phyloP scores from a whole-genome alignment of 1,284 basidiomycete species.

The Cerrena zonata region DNA sequence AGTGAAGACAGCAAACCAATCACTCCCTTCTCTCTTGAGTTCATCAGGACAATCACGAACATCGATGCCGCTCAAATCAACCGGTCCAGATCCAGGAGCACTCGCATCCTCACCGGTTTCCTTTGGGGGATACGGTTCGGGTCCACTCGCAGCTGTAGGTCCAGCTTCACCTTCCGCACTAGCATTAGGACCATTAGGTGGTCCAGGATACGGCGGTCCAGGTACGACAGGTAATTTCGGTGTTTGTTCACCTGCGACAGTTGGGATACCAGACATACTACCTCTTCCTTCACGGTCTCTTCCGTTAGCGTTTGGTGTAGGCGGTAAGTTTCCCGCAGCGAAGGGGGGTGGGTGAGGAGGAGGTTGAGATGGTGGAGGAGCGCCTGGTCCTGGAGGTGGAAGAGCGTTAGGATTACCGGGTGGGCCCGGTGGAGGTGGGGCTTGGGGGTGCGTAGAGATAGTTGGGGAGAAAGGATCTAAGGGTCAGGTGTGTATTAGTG shows the following conservation, averaged over 20 bases:
- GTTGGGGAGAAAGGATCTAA: slow-evolving; percentile 13
- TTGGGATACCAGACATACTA: too few relatives aligned
- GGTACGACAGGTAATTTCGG: slow-evolving; percentile 14
- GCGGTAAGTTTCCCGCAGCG: not conserved
- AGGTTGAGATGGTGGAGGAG: not conserved
- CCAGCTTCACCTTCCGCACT: not conserved
- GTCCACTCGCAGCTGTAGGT: not conserved
- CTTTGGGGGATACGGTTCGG: not conserved
- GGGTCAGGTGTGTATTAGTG: not conserved
- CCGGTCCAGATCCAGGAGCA: slow-evolving; percentile 7
- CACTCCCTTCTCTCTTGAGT: slow-evolving; percentile 75
- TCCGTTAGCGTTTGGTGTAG: slow-evolving; percentile 5
- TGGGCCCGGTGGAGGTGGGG: slow-evolving; percentile 11
- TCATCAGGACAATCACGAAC: slow-evolving; percentile 44
- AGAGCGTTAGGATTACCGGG: slow-evolving; percentile 10
- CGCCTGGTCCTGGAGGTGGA: slow-evolving; percentile 3
- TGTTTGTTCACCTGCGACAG: slow-evolving; percentile 7
- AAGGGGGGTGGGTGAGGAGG: not conserved
- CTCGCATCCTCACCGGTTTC: not conserved
- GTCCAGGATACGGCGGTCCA: slow-evolving; percentile 5
- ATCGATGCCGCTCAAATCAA: slow-evolving; percentile 31
- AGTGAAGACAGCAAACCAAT: slow-evolving; percentile 96
- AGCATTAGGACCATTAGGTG: not conserved
- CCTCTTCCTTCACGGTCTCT: not conserved
- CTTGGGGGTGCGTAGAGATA: too few relatives aligned